Conservation (phyloP, 805 yeast species). For the Candida morakotiae region DNA sequence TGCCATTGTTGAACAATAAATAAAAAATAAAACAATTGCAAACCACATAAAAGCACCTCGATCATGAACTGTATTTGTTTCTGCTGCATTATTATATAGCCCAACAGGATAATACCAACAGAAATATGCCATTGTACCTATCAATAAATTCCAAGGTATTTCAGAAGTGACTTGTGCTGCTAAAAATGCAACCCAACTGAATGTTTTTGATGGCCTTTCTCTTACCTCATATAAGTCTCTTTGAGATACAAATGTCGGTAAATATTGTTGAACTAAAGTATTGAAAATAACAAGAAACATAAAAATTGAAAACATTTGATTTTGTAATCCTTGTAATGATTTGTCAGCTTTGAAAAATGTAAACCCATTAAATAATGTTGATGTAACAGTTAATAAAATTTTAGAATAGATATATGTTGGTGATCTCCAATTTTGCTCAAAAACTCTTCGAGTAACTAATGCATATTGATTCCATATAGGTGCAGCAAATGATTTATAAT, state of each 20-base stretch:
- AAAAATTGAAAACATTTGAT: constrained; percentile 54
- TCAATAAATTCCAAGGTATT: constrained; percentile 41
- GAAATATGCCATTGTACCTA: constrained; percentile 39
- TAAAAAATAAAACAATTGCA: constrained; percentile 18
- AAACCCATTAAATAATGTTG: constrained; percentile 3
- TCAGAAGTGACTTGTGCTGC: constrained; percentile 41
- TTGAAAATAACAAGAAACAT: constrained; percentile 37
- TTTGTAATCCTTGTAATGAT: constrained; percentile 59
- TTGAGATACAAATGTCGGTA: constrained; percentile 40
- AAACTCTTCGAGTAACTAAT: constrained; percentile 19
- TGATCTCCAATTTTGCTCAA: constrained; percentile 46
- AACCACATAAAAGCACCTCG: constrained; percentile 40
- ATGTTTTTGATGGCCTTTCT: constrained; percentile 21
- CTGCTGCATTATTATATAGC: constrained; percentile 47
- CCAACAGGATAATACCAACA: constrained; percentile 62
- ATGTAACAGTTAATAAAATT: constrained; percentile 2
- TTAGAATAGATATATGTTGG: constrained; percentile 62
- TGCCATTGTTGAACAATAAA: constrained; percentile 24
- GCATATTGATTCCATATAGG: constrained; percentile 24
- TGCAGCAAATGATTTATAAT: constrained; percentile 24
- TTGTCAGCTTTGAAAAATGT: constrained; percentile 48
- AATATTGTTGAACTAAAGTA: constrained; percentile 36
- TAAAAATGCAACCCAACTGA: constrained; percentile 35
- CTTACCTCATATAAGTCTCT: constrained; percentile 45
- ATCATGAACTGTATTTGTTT: constrained; percentile 31